Evolutionary conservation across 2,329 filamentous ascomycete genomes (phyloP).

Genomic region (Hyphodiscus sp.): DNA sequence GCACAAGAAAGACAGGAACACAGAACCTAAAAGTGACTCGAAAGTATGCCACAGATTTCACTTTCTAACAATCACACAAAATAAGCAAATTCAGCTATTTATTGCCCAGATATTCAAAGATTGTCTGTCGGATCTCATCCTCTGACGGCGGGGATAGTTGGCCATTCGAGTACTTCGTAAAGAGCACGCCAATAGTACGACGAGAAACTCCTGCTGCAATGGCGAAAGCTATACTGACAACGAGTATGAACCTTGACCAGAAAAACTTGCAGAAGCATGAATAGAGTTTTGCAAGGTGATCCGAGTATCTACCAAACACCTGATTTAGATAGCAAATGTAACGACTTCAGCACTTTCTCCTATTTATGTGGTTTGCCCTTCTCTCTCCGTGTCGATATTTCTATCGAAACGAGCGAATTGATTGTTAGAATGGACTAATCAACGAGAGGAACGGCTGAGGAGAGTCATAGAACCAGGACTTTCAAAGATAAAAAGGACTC

Average conservation of each 20-base stretch:
- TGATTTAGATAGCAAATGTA: constrained; percentile 28
- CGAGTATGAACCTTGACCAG: constrained; percentile 31
- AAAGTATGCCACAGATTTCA: too few relatives aligned
- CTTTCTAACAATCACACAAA: too few relatives aligned
- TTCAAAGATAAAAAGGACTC: too few relatives aligned
- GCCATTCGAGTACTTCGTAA: constrained; percentile 58
- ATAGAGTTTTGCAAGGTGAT: constrained; percentile 43
- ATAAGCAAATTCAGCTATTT: too few relatives aligned
- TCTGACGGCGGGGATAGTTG: constrained; percentile 46
- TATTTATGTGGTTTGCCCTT: constrained; percentile 7
- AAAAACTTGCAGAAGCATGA: constrained; percentile 36
- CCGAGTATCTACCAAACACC: constrained; percentile 36
- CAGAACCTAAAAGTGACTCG: too few relatives aligned
- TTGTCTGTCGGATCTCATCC: constrained; percentile 34
- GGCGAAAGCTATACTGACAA: constrained; percentile 38
- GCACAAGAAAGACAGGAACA: too few relatives aligned
- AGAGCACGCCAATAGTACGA: constrained; percentile 57
- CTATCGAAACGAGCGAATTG: constrained; percentile 8
- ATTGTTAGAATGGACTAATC: background rate
- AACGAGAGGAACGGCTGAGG: background rate
- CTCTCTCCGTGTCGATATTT: constrained; percentile 3
- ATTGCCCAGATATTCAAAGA: constrained; percentile 35
- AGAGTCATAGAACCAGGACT: background rate
- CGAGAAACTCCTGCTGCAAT: constrained; percentile 56
- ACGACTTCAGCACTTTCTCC: constrained; percentile 7